phyloP scores from a whole-genome alignment of 495 filamentous ascomycete species.

The Neurospora sp. region DNA sequence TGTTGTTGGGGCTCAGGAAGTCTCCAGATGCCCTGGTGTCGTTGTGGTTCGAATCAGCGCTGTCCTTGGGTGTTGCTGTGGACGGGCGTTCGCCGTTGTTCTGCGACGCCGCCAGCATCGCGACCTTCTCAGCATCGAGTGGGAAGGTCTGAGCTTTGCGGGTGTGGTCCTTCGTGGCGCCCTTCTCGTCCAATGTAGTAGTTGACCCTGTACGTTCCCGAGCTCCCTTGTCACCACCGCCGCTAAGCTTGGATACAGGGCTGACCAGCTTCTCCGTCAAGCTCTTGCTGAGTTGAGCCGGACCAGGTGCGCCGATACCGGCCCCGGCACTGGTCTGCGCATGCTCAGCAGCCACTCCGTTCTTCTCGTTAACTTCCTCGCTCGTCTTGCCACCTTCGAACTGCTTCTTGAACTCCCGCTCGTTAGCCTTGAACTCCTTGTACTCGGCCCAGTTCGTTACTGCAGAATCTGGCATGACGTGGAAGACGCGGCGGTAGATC shows the following conservation, averaged over 20 bases:
- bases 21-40: slow-evolving; percentile 9
- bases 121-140: background rate
- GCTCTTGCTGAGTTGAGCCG: slow-evolving; percentile 7
- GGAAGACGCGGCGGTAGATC: slow-evolving; percentile 85
- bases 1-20: background rate
- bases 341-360: slow-evolving; percentile 4
- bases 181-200: slow-evolving; percentile 14
- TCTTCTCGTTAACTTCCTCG: slow-evolving; percentile 26
- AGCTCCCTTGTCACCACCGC: background rate
- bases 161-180: background rate
- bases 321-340: slow-evolving; percentile 13
- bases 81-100: background rate
- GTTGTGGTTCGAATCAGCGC: background rate
- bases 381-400: slow-evolving; percentile 34
- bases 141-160: background rate
- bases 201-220: background rate
- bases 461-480: slow-evolving; percentile 92
- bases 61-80: background rate
- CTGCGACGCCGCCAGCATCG: background rate
- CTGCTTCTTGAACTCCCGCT: slow-evolving; percentile 65
- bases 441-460: slow-evolving; percentile 92
- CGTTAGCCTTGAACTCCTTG: slow-evolving; percentile 74
- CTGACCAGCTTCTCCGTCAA: slow-evolving; percentile 9
- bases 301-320: slow-evolving; percentile 23
- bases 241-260: background rate